phyloP scores from a whole-genome alignment of 345 rosid genomes.

The Moricandia arvensis region DNA sequence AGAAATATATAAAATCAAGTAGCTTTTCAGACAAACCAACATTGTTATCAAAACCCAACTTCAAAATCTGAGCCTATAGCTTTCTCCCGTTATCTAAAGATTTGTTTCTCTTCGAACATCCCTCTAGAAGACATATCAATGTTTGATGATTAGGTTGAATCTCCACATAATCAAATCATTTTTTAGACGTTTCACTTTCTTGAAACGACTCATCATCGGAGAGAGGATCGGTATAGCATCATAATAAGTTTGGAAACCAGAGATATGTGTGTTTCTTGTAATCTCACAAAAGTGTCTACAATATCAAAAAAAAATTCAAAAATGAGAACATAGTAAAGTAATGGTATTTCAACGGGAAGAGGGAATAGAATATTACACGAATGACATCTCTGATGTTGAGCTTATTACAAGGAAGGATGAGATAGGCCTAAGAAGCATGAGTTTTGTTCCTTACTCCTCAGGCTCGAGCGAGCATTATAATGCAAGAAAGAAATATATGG shows the following conservation, averaged over 20 bases:
- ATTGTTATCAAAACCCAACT: conserved; percentile 52
- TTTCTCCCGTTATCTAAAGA: conserved; percentile 47
- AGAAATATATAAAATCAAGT: too few species aligned
- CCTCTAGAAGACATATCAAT: conserved; percentile 55
- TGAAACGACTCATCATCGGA: conserved; percentile 35
- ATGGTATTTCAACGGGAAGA: conserved; percentile 5
- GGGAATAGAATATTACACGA: conserved; percentile 29
- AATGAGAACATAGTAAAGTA: neutral
- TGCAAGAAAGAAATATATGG: too few species aligned
- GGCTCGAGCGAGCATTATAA: too few species aligned
- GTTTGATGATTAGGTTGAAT: conserved; percentile 54
- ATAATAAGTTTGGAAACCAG: conserved; percentile 29
- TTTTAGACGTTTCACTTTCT: conserved; percentile 32
- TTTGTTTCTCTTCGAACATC: conserved; percentile 45
- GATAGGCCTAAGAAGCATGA: conserved; percentile 39
- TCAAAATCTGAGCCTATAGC: conserved; percentile 62
- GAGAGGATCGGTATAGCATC: conserved; percentile 32
- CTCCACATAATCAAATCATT: conserved; percentile 35
- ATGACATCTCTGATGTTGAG: conserved; percentile 23
- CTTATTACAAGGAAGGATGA: conserved; percentile 42
- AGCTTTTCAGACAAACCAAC: conserved; percentile 45
- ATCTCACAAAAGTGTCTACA: conserved; percentile 41
- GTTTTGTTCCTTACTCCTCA: too few species aligned
- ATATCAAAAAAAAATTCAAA: neutral
- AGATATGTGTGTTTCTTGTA: conserved; percentile 27